Conservation (phyloP, 2,329 filamentous ascomycete species). For the Clonostachys solani region DNA sequence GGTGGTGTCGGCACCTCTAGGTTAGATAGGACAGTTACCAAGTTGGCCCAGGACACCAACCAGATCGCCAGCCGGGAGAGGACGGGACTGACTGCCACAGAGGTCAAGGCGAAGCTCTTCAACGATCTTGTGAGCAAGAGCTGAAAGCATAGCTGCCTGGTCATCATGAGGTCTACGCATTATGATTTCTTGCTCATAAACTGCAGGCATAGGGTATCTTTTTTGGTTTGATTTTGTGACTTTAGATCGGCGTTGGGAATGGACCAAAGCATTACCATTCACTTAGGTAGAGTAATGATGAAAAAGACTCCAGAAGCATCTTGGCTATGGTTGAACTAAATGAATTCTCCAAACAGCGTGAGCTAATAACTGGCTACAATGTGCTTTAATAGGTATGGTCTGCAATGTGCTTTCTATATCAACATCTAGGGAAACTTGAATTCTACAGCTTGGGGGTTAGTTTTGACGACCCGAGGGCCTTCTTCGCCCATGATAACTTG, state of each 20-base stretch:
- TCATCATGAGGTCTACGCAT: neutral
- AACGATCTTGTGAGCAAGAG: constrained; percentile 24
- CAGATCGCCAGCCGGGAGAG: constrained; percentile 58
- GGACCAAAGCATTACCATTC: neutral
- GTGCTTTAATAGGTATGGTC: neutral
- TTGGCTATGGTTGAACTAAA: too few relatives aligned
- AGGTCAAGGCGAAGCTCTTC: constrained; percentile 62
- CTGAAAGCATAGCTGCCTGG: too few relatives aligned
- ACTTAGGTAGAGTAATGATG: neutral
- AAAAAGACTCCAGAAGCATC: neutral
- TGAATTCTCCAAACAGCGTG: too few relatives aligned
- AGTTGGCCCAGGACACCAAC: constrained; percentile 56
- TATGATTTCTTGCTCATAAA: neutral
- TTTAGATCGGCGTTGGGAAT: neutral
- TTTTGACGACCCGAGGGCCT: constrained; percentile 2
- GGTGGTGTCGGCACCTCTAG: neutral
- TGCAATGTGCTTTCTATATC: neutral
- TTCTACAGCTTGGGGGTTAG: neutral
- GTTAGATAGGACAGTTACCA: constrained; percentile 47
- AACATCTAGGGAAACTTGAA: neutral
- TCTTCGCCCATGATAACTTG: constrained; percentile 8
- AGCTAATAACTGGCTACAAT: neutral
- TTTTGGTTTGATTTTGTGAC: neutral
- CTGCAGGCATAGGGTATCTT: neutral
- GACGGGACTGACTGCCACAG: constrained; percentile 56